phyloP scores from a whole-genome alignment of 306 rosid species.

The Acmispon strigosus region DNA sequence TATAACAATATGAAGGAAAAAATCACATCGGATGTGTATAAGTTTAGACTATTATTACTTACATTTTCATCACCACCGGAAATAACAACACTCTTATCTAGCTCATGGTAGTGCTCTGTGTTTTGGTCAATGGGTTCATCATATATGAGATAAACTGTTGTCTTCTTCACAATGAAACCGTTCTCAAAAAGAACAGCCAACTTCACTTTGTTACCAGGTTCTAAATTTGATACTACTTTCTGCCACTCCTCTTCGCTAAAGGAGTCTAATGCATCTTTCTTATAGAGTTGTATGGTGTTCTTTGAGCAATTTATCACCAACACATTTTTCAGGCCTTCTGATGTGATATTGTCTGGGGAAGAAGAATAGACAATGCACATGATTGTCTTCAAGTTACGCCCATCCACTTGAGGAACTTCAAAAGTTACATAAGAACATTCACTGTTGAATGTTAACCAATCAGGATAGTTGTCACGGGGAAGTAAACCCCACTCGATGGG shows the following conservation, averaged over 20 bases:
- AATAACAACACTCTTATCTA: neutral
- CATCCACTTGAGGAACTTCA: neutral
- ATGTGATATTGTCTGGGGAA: neutral
- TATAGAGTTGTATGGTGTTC: neutral
- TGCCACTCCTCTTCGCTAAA: neutral
- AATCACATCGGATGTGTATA: neutral
- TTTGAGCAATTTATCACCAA: constrained; percentile 4
- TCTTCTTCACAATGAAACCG: neutral
- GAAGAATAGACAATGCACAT: neutral
- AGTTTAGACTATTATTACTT: neutral
- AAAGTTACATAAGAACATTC: neutral
- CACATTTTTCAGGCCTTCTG: neutral
- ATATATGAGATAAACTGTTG: neutral
- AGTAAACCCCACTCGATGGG: neutral
- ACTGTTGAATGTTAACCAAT: neutral
- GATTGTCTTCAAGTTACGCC: neutral
- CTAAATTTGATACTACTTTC: neutral
- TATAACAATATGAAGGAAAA: too few species aligned
- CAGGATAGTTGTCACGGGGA: neutral
- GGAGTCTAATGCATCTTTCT: neutral
- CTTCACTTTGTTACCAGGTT: neutral
- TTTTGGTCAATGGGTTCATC: neutral
- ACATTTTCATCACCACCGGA: neutral
- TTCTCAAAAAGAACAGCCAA: neutral
- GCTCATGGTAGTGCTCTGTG: neutral